phyloP scores from a whole-genome alignment of 1,284 basidiomycete genomes.

The Heterobasidion annosum region DNA sequence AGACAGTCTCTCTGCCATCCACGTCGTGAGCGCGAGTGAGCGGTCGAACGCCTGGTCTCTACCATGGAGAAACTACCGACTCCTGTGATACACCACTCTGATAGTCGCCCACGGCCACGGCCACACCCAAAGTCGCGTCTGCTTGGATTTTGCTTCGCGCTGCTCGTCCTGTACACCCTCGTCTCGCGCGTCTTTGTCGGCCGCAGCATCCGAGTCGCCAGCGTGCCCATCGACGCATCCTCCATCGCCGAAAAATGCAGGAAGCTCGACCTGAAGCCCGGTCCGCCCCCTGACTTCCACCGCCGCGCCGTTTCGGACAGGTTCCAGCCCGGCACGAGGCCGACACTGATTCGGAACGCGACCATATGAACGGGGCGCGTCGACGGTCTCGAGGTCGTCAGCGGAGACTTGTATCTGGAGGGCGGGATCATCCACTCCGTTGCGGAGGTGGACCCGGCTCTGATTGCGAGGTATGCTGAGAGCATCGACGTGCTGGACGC shows the following conservation, averaged over 20 bases:
- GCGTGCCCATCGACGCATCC: conserved; percentile 34
- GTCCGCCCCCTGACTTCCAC: conserved; percentile 41
- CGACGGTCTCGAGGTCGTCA: conserved; percentile 54
- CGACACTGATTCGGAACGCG: conserved; percentile 69
- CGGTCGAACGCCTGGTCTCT: too few relatives aligned
- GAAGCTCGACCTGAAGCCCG: conserved; percentile 30
- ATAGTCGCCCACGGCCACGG: too few relatives aligned
- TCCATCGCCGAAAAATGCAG: conserved; percentile 39
- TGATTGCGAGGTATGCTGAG: conserved; percentile 20
- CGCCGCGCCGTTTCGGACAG: conserved; percentile 60
- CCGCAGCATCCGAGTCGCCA: conserved; percentile 7
- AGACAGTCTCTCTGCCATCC: too few relatives aligned
- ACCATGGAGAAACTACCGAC: too few relatives aligned
- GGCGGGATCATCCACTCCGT: conserved; percentile 49
- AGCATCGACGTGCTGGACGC: conserved; percentile 42
- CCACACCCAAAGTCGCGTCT: not conserved
- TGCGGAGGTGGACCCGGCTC: conserved; percentile 37
- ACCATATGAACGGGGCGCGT: conserved; percentile 73
- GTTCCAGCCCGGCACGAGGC: conserved; percentile 55
- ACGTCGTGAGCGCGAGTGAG: too few relatives aligned
- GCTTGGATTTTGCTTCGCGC: not conserved
- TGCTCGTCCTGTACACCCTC: not conserved
- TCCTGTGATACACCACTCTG: too few relatives aligned
- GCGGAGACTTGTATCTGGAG: conserved; percentile 52
- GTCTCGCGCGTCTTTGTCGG: not conserved